Percentiles rank a stretch among this genome's conserved stretches.
Conservation (phyloP, 2,329 filamentous ascomycete genomes). For the Monilinia fructigena region DNA sequence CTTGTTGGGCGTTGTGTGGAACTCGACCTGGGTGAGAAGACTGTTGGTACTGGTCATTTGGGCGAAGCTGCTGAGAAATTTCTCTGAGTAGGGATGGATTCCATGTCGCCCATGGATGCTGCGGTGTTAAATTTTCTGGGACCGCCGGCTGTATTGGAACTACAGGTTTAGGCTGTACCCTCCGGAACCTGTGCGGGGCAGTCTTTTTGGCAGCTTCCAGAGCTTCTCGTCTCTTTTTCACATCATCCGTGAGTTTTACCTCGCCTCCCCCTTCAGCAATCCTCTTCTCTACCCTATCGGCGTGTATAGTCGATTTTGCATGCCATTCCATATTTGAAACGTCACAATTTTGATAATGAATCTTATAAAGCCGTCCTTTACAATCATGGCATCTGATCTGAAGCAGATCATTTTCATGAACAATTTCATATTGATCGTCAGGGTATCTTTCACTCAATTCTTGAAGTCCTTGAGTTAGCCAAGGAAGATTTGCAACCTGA, state of each 20-base stretch:
- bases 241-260: conserved; percentile 6
- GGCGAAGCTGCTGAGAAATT: background rate
- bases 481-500: conserved; percentile 21
- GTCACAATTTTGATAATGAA: conserved; percentile 21
- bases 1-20: background rate
- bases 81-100: background rate
- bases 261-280: conserved; percentile 1
- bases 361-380: conserved; percentile 17
- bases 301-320: conserved; percentile 17
- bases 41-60: background rate
- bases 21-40: background rate
- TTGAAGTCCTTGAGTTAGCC: conserved; percentile 16
- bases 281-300: conserved; percentile 13
- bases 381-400: conserved; percentile 19
- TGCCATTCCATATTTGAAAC: conserved; percentile 22
- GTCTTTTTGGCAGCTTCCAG: conserved; percentile 9
- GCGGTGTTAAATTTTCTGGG: background rate
- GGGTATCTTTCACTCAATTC: conserved; percentile 19
- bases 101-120: conserved; percentile 2
- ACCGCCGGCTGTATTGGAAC: background rate
- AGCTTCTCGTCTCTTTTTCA: conserved; percentile 8
- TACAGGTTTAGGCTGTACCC: background rate
- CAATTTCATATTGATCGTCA: conserved; percentile 17
- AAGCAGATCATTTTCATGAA: conserved; percentile 8
- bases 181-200: conserved; percentile 7